Evolutionary conservation across 1,139 yeast genomes (phyloP).

Genomic region (Saccharomyces hybrid): DNA sequence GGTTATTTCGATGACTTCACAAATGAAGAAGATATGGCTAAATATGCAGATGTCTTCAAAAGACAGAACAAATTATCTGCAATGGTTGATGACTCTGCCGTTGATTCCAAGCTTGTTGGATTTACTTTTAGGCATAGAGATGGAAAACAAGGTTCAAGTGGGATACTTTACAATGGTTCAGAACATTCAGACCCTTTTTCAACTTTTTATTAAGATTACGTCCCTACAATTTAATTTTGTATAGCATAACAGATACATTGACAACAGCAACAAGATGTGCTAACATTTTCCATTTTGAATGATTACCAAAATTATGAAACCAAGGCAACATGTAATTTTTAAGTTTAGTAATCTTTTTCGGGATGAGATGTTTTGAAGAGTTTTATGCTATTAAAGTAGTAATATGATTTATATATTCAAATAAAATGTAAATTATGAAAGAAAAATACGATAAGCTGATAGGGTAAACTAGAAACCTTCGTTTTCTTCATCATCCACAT

Average conservation of each 20-base stretch:
- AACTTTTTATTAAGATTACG: constrained; percentile 31
- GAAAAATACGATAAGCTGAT: background rate
- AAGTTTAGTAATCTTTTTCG: background rate
- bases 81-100: constrained; percentile 59
- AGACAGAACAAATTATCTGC: constrained; percentile 80
- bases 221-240: too few species aligned
- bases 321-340: background rate
- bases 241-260: background rate
- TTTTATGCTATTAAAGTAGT: constrained; percentile 24
- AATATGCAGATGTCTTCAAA: constrained; percentile 92
- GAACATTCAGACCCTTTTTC: constrained; percentile 37
- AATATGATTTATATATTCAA: background rate
- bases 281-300: background rate
- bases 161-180: constrained; percentile 33
- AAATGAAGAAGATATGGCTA: constrained; percentile 94
- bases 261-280: background rate
- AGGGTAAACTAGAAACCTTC: constrained; percentile 7
- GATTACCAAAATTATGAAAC: background rate
- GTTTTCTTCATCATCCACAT: constrained; percentile 39
- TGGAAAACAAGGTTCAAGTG: constrained; percentile 42
- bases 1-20: constrained; percentile 98
- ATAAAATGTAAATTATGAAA: background rate
- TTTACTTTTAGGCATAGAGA: constrained; percentile 86
- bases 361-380: background rate
- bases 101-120: constrained; percentile 78